Base-by-base conservation (phyloP, 768 basidiomycete species). In the Termitomyces sp. region DNA sequence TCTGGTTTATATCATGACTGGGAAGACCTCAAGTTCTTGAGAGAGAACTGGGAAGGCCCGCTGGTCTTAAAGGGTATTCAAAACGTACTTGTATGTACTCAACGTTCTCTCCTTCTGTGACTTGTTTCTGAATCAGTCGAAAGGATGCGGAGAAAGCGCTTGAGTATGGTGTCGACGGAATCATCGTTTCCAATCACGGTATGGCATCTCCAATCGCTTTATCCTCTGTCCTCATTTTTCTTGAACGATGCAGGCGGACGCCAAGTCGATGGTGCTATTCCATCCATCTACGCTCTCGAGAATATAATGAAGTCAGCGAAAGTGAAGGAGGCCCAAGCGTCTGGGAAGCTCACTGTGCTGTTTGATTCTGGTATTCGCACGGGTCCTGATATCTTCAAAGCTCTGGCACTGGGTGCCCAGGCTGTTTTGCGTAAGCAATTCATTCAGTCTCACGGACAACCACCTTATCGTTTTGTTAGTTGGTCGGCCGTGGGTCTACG, bases 291-390 rank as follows among this genome's bases (percentile, higher is more conserved):
- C 58, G 87, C 89, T 7, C 80, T 93, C 13, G 84, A 85, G 54
- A 73, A 70, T 42, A 86, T 93, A 61, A 83, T 80, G 71, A 75
- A 78, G 46, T 91, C 88, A 0, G 68, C 76, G 20, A 80, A 78
- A 52, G 72, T 90, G 54, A 73, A 70, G 47, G 73, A 69, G 4
- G 86, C 86, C 0, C 86, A 89, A 63, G 65, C 65, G 5, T 68
- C 76, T 12, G 88, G 88, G 1, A 79, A 79, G 53, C 68, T 91
- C 36, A 84, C 86, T 1, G 70, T 94, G 33, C 71, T 94, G 3
- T 91, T 88, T 61, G 86, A 88, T 64, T 92, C 85, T 48, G 91
- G 93, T 7, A 86, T 94, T 55, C 82, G 93, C 41, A 89, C 86
- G 0, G 93, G 90, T 11, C 81, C 83, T 41, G 94, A 96, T 58